These are phyloP conservation scores for Cladosporium sp. DNA, from an alignment of 2,329 filamentous ascomycete genomes.

Conservation along the genomic window DNA sequence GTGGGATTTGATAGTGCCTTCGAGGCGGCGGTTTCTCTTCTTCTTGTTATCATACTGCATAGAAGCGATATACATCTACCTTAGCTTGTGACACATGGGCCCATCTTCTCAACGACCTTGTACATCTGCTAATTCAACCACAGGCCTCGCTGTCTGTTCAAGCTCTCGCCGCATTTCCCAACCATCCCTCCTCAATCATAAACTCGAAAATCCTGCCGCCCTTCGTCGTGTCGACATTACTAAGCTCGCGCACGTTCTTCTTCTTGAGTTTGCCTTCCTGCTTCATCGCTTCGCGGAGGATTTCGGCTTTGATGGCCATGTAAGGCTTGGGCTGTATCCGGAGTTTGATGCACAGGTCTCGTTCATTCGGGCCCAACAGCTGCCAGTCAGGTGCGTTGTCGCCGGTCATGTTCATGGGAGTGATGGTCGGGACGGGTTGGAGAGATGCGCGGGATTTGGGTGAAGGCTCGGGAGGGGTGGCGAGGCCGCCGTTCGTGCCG, in stretches of 20 bases:
- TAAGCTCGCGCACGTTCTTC: slow-evolving; percentile 88
- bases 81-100: background rate
- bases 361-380: slow-evolving; percentile 79
- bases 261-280: slow-evolving; percentile 87
- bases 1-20: background rate
- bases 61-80: background rate
- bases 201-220: slow-evolving; percentile 89
- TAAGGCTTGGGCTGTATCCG: slow-evolving; percentile 93
- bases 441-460: slow-evolving; percentile 30
- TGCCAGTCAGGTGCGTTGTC: slow-evolving; percentile 82
- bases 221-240: slow-evolving; percentile 80
- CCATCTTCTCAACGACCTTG: background rate
- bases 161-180: slow-evolving; percentile 67
- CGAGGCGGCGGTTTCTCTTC: background rate
- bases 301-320: slow-evolving; percentile 86
- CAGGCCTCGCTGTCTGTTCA: slow-evolving; percentile 40
- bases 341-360: slow-evolving; percentile 80
- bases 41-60: background rate
- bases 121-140: background rate
- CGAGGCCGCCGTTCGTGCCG: slow-evolving; percentile 9
- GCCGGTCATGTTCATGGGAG: slow-evolving; percentile 68
- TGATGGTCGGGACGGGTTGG: slow-evolving; percentile 51
- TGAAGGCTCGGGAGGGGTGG: slow-evolving; percentile 22
- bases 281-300: slow-evolving; percentile 89
- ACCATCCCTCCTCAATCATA: slow-evolving; percentile 89